Conservation (phyloP, 2,329 filamentous ascomycete genomes). For the Aspergillus quadricinctus region DNA sequence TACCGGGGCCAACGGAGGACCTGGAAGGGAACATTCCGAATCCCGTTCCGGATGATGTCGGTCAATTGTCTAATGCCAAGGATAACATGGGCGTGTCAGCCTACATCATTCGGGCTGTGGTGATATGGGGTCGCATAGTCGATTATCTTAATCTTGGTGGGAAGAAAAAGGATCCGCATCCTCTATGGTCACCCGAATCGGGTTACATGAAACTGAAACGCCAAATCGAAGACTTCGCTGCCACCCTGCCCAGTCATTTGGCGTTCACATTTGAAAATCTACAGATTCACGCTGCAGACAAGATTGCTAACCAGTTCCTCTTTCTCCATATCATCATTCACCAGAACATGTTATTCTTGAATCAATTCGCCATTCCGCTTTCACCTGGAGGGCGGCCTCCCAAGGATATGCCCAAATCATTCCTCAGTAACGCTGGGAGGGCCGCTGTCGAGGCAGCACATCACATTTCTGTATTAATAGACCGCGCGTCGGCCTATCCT, state of each 20-base stretch:
- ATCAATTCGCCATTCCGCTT: conserved; percentile 74
- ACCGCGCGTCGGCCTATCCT: conserved; percentile 72
- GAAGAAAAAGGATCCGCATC: conserved; percentile 68
- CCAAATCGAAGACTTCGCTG: conserved; percentile 66
- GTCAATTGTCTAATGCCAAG: conserved; percentile 60
- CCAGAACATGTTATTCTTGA: conserved; percentile 85
- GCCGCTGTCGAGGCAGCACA: conserved; percentile 80
- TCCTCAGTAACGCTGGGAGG: conserved; percentile 69
- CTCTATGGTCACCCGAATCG: conserved; percentile 81
- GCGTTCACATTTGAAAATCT: conserved; percentile 77
- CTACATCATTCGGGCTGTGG: conserved; percentile 79
- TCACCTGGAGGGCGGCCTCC: conserved; percentile 61
- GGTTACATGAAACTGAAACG: conserved; percentile 66
- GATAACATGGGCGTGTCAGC: conserved; percentile 93
- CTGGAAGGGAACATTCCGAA: conserved; percentile 67
- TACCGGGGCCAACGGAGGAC: conserved; percentile 80
- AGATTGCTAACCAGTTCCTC: conserved; percentile 83
- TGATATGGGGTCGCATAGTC: conserved; percentile 85
- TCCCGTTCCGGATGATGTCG: conserved; percentile 58
- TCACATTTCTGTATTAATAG: conserved; percentile 77
- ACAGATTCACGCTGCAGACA: conserved; percentile 75
- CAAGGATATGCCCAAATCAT: conserved; percentile 69
- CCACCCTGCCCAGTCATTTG: conserved; percentile 65
- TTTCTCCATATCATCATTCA: conserved; percentile 88
- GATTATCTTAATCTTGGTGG: conserved; percentile 88